phyloP scores from a whole-genome alignment of 2,329 filamentous ascomycete genomes.

The Cephalotrichum gorgonifer region DNA sequence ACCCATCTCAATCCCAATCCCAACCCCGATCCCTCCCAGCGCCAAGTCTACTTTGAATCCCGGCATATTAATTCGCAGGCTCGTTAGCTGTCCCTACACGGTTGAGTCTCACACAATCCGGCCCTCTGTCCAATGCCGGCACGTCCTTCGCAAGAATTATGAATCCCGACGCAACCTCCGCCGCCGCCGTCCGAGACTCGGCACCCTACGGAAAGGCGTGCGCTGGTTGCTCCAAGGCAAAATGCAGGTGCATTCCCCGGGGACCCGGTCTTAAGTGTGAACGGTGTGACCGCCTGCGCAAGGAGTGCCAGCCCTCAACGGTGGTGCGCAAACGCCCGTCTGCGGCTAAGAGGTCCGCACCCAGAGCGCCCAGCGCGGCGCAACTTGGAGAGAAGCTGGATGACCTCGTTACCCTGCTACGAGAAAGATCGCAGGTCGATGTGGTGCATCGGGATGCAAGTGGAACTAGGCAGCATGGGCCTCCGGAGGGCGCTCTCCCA shows the following conservation, averaged over 20 bases:
- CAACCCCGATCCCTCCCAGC: no score
- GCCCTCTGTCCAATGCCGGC: no score
- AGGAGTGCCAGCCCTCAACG: slow-evolving; percentile 25
- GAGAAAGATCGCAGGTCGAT: slow-evolving; percentile 12
- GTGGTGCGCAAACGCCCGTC: slow-evolving; percentile 22
- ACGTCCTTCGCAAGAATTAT: no score
- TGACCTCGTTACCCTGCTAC: slow-evolving; percentile 16
- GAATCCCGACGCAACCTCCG: slow-evolving; percentile 13
- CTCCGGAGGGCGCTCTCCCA: background rate
- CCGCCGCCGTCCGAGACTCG: slow-evolving; percentile 9
- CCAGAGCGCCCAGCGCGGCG: slow-evolving; percentile 8
- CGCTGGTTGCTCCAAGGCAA: slow-evolving; percentile 28
- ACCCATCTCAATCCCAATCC: no score
- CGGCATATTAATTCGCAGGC: no score
- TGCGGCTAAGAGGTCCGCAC: slow-evolving; percentile 8
- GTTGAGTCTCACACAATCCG: no score
- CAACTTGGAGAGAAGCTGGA: slow-evolving; percentile 17
- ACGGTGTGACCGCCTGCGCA: slow-evolving; percentile 27
- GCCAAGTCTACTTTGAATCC: no score
- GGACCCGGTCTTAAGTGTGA: slow-evolving; percentile 18
- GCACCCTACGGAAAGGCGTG: slow-evolving; percentile 29
- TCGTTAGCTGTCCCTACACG: no score
- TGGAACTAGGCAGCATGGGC: background rate
- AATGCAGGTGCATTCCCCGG: slow-evolving; percentile 29
- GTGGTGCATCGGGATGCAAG: background rate